Conservation (phyloP, 768 basidiomycete species). For the Omphalotus guepiniiformis region DNA sequence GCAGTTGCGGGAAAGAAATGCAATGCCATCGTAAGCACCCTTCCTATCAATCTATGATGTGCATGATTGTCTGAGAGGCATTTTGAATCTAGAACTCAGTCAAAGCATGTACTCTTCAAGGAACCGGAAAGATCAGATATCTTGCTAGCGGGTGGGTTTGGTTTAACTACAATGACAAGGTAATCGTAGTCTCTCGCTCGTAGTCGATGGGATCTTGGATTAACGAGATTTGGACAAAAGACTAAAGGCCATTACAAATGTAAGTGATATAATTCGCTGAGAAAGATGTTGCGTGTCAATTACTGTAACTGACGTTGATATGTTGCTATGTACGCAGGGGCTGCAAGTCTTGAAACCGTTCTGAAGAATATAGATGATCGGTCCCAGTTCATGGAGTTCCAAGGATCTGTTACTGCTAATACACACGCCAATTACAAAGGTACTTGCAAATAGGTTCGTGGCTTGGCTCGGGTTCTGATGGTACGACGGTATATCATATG, state of each 20-base stretch:
- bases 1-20: constrained; percentile 1
- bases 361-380: constrained; percentile 10
- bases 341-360: constrained; percentile 4
- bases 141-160: constrained; percentile 14
- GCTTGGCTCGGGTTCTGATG: too few relatives aligned
- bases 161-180: constrained; percentile 14
- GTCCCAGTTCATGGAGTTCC: constrained; percentile 8
- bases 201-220: background rate
- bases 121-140: constrained; percentile 10
- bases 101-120: constrained; percentile 8
- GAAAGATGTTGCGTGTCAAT: too few relatives aligned
- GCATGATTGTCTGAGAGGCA: background rate
- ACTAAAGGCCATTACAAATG: constrained; percentile 24
- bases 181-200: background rate
- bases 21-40: background rate
- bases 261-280: too few relatives aligned
- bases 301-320: too few relatives aligned
- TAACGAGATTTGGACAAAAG: constrained; percentile 11
- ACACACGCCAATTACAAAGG: constrained; percentile 4
- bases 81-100: background rate
- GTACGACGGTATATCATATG: too few relatives aligned
- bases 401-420: constrained; percentile 2
- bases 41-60: background rate
- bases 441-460: constrained; percentile 5
- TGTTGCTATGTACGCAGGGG: too few relatives aligned